These are phyloP conservation scores for Epithemia pelagica DNA, from an alignment of 108 stramenopile genomes.

Conservation along the genomic window DNA sequence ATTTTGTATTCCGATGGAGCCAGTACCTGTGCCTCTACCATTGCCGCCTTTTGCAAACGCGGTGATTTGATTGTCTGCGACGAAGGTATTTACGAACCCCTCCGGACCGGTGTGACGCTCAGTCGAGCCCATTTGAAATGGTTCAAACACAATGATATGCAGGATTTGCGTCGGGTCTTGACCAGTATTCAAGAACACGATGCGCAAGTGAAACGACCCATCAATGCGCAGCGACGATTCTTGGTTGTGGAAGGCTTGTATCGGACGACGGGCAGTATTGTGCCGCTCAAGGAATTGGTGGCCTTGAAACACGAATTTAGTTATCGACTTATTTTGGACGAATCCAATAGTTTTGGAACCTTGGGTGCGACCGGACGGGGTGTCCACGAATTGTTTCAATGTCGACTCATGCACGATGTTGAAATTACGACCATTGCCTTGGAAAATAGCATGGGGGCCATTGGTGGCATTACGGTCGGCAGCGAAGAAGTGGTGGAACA, in stretches of 20 bases:
- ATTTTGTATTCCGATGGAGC: conserved; percentile 98
- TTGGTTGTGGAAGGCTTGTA: conserved; percentile 96
- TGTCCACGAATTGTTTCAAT: conserved; percentile 50
- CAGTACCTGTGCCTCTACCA: conserved; percentile 68
- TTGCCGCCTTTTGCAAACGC: conserved; percentile 98
- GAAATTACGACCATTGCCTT: conserved; percentile 91
- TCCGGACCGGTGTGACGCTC: conserved; percentile 86
- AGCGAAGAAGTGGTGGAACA: conserved; percentile 96
- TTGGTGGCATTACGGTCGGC: conserved; percentile 96
- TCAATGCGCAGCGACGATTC: conserved; percentile 92
- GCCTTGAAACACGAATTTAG: conserved; percentile 84
- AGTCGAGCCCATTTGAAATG: conserved; percentile 84
- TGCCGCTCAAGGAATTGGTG: conserved; percentile 84
- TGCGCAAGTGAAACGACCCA: conserved; percentile 49
- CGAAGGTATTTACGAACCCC: conserved; percentile 86
- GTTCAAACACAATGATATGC: conserved; percentile 97
- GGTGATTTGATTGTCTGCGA: conserved; percentile 94
- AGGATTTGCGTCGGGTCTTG: conserved; percentile 89
- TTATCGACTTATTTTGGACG: conserved; percentile 95
- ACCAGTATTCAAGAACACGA: conserved; percentile 70
- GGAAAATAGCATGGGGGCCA: conserved; percentile 87
- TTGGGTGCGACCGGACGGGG: conserved; percentile 88
- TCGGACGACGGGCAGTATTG: conserved; percentile 90
- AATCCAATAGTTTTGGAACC: conserved; percentile 88
- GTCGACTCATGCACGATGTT: conserved; percentile 69